A percentile compares a stretch with the other conserved stretches of the same genome.
Evolutionary conservation across 805 yeast species (phyloP).

Genomic region (Ogataea polymorpha): DNA sequence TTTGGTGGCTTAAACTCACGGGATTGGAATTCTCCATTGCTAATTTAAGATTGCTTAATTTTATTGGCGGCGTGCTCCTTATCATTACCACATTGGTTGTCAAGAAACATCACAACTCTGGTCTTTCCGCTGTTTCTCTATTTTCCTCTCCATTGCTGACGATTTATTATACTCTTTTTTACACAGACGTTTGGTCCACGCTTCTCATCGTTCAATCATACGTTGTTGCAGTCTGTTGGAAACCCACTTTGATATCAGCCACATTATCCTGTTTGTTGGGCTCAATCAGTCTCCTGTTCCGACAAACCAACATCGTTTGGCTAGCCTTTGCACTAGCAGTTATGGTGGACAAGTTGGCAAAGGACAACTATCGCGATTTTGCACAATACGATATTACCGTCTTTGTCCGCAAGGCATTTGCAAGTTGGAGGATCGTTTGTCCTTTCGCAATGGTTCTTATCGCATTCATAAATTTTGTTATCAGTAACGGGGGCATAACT

Average conservation of each 20-base stretch:
- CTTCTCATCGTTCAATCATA: conserved; percentile 58
- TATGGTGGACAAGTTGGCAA: conserved; percentile 48
- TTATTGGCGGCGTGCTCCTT: conserved; percentile 59
- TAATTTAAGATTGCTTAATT: conserved; percentile 55
- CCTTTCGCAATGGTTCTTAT: conserved; percentile 55
- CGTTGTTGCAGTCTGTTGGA: conserved; percentile 28
- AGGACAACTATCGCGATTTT: conserved; percentile 29
- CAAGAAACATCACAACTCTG: conserved; percentile 12
- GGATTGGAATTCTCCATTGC: conserved; percentile 33
- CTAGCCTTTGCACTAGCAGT: conserved; percentile 55
- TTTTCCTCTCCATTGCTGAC: conserved; percentile 66
- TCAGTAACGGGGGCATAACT: conserved; percentile 77
- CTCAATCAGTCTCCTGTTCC: conserved; percentile 61
- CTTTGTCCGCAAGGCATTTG: conserved; percentile 32
- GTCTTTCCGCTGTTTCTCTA: conserved; percentile 30
- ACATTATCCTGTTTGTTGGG: conserved; percentile 52
- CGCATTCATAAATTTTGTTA: conserved; percentile 55
- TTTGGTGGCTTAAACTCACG: conserved; percentile 33
- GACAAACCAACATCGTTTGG: conserved; percentile 95
- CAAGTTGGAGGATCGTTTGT: conserved; percentile 29
- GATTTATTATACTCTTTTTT: conserved; percentile 73
- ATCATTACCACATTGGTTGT: conserved; percentile 19
- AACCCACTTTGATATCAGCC: conserved; percentile 11
- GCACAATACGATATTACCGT: conserved; percentile 23
- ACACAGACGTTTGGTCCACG: conserved; percentile 93